Evolutionary conservation across 805 yeast genomes (phyloP).

Genomic region (Saturnispora serradocipensis): DNA sequence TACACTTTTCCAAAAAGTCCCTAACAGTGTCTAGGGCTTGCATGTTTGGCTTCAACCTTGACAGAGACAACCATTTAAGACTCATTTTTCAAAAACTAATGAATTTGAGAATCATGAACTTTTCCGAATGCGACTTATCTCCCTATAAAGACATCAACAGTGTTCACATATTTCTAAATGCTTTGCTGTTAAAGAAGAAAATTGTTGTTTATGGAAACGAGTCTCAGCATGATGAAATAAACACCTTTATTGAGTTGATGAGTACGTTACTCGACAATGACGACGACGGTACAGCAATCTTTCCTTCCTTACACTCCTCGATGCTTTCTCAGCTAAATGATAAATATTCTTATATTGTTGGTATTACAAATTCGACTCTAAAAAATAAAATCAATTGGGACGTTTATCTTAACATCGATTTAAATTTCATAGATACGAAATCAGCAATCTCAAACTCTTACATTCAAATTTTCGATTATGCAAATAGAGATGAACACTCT

Average conservation of each 20-base stretch:
- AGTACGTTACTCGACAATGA: conserved; percentile 23
- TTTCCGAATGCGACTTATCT: conserved; percentile 10
- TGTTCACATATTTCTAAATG: conserved; percentile 38
- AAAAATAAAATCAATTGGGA: conserved; percentile 50
- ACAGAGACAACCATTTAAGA: conserved; percentile 21
- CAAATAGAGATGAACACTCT: background rate
- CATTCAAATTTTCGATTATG: background rate
- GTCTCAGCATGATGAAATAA: conserved; percentile 36
- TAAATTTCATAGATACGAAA: conserved; percentile 30
- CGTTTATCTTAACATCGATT: conserved; percentile 50
- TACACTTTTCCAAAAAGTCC: conserved; percentile 25
- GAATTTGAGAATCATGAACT: conserved; percentile 4
- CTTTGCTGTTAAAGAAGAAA: conserved; percentile 39
- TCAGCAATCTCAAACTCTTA: background rate
- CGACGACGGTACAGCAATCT: background rate
- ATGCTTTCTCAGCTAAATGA: background rate
- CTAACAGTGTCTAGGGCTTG: conserved; percentile 19
- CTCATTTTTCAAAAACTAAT: conserved; percentile 13
- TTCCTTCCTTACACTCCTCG: conserved; percentile 13
- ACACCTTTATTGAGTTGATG: conserved; percentile 36
- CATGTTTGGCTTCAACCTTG: conserved; percentile 26
- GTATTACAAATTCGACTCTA: conserved; percentile 61
- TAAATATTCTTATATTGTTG: conserved; percentile 37
- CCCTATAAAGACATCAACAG: conserved; percentile 19
- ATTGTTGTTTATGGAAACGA: conserved; percentile 32